A percentile compares a stretch with the other conserved stretches of the same genome.
Conservation (phyloP, 2,329 filamentous ascomycete genomes). For the Ceratocystis ficicola region DNA sequence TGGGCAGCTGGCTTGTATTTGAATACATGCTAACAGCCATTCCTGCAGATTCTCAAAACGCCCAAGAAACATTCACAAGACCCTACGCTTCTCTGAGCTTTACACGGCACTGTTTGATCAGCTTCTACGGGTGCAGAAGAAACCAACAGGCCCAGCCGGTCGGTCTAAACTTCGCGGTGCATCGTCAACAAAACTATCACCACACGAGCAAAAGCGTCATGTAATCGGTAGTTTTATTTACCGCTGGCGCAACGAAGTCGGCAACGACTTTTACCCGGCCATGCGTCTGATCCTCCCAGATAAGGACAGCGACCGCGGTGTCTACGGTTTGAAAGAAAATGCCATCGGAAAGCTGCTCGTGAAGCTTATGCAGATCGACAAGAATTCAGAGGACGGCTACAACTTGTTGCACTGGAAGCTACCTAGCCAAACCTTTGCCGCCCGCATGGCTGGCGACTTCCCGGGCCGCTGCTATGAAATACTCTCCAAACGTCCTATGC, state of each 20-base stretch:
- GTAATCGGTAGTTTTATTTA: slow-evolving; percentile 80
- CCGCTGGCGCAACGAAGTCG: slow-evolving; percentile 77
- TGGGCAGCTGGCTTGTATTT: background rate
- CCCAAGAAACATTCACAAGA: slow-evolving; percentile 67
- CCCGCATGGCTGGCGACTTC: slow-evolving; percentile 74
- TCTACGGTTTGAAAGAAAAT: slow-evolving; percentile 91
- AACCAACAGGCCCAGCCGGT: slow-evolving; percentile 47
- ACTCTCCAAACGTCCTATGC: slow-evolving; percentile 69
- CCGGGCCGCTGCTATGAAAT: slow-evolving; percentile 79
- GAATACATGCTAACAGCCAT: slow-evolving; percentile 23
- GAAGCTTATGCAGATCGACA: slow-evolving; percentile 82
- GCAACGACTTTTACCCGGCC: slow-evolving; percentile 84
- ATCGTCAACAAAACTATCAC: slow-evolving; percentile 50
- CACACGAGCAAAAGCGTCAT: slow-evolving; percentile 64
- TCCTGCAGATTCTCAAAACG: slow-evolving; percentile 61
- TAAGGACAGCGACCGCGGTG: slow-evolving; percentile 80
- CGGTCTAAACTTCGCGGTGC: slow-evolving; percentile 31
- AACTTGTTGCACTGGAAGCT: slow-evolving; percentile 86
- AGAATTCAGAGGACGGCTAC: slow-evolving; percentile 76
- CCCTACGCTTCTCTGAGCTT: slow-evolving; percentile 70
- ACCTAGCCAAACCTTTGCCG: slow-evolving; percentile 54
- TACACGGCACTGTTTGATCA: slow-evolving; percentile 73
- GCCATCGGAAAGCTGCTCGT: slow-evolving; percentile 82
- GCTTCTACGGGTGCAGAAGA: slow-evolving; percentile 63
- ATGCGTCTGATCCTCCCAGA: slow-evolving; percentile 84